Evolutionary conservation across 2,329 filamentous ascomycete species (phyloP).

Genomic region (Ascocoryne sarcoides): DNA sequence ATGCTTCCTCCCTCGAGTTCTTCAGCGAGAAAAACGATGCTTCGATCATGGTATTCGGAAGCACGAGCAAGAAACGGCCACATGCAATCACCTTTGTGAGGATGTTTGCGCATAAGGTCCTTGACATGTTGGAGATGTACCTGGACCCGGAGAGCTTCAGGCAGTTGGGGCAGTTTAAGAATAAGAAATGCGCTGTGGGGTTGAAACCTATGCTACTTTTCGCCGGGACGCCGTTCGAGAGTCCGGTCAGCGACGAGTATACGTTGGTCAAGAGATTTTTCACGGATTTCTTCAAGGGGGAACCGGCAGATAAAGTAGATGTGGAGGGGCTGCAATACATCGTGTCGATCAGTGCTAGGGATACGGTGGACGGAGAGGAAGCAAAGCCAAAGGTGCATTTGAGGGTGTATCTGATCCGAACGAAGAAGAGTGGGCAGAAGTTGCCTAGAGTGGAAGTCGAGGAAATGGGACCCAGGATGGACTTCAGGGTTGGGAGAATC

Average conservation of each 20-base stretch:
- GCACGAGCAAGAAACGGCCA: conserved; percentile 88
- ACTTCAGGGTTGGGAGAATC: conserved; percentile 76
- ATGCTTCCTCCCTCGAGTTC: conserved; percentile 80
- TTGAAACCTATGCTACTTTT: conserved; percentile 89
- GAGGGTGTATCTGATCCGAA: conserved; percentile 77
- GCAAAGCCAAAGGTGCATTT: conserved; percentile 53
- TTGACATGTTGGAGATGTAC: conserved; percentile 91
- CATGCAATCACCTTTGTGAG: conserved; percentile 78
- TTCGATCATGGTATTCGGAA: conserved; percentile 74
- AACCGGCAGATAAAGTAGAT: conserved; percentile 71
- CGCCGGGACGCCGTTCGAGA: conserved; percentile 79
- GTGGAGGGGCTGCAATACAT: conserved; percentile 93
- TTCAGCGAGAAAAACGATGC: conserved; percentile 95
- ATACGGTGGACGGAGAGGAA: conserved; percentile 39
- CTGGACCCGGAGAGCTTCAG: conserved; percentile 68
- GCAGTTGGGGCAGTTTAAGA: conserved; percentile 66
- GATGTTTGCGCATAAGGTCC: conserved; percentile 75
- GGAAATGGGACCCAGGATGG: conserved; percentile 90
- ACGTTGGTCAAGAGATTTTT: conserved; percentile 81
- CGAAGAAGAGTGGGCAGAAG: conserved; percentile 77
- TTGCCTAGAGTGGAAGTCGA: conserved; percentile 87
- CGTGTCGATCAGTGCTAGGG: conserved; percentile 70
- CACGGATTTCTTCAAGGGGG: conserved; percentile 83
- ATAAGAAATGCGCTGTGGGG: conserved; percentile 66
- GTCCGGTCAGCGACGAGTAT: conserved; percentile 68